Evolutionary conservation across 768 basidiomycete species (phyloP).

Genomic region (Pulveroboletus sp.): DNA sequence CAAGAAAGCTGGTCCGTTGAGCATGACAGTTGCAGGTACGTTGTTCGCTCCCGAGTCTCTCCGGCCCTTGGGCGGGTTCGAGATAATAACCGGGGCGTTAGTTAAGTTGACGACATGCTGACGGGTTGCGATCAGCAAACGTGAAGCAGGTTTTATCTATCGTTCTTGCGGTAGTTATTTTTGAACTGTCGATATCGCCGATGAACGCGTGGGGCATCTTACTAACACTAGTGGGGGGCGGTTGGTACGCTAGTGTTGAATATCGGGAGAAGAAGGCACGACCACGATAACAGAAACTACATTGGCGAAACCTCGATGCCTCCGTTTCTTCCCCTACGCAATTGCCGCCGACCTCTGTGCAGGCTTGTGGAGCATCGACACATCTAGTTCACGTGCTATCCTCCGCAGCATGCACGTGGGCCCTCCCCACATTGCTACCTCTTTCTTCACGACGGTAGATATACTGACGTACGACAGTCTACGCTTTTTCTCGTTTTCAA

Average conservation of each 20-base stretch:
- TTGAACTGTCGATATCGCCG: constrained; percentile 74
- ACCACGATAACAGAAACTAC: too few relatives aligned
- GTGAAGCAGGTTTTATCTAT: constrained; percentile 94
- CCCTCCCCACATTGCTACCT: not conserved
- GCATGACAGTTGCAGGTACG: constrained; percentile 87
- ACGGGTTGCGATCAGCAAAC: constrained; percentile 52
- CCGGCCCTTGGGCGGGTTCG: constrained; percentile 5
- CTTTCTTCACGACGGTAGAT: not conserved
- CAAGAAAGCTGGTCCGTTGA: constrained; percentile 80
- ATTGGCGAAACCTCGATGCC: too few relatives aligned
- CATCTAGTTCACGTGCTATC: not conserved
- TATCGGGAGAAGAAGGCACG: constrained; percentile 43
- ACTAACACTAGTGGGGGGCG: constrained; percentile 84
- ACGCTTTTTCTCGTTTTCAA: not conserved
- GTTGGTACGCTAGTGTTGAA: constrained; percentile 71
- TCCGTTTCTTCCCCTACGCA: too few relatives aligned
- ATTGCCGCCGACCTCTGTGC: too few relatives aligned
- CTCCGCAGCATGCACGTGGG: not conserved
- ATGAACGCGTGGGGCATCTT: constrained; percentile 80
- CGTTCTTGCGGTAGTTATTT: constrained; percentile 76
- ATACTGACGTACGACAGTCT: constrained; percentile 5
- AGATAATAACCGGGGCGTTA: not conserved
- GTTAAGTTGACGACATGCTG: not conserved
- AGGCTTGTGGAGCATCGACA: not conserved
- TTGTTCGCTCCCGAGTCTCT: constrained; percentile 6